A percentile compares a stretch with the other conserved stretches of the same genome.
These are phyloP conservation scores for Nymphaea thermarum DNA, from an alignment of 164 flowering plant species.

Conservation along the genomic window DNA sequence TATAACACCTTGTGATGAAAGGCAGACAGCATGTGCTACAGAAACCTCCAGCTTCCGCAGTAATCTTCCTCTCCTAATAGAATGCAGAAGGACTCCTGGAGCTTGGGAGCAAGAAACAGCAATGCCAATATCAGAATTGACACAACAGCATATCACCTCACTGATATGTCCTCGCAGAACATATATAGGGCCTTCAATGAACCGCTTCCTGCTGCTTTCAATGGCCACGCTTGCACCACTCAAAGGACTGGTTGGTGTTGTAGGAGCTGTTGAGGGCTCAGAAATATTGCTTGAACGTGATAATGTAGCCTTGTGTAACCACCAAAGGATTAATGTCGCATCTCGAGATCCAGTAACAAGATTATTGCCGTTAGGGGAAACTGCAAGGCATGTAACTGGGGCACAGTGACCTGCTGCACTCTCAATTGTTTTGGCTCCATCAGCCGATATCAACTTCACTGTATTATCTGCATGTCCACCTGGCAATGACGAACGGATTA, in stretches of 20 bases:
- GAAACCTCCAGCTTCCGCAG: slow-evolving; percentile 52
- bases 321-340: slow-evolving; percentile 82
- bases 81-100: slow-evolving; percentile 77
- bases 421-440: slow-evolving; percentile 93
- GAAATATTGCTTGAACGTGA: slow-evolving; percentile 33
- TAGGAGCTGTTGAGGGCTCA: slow-evolving; percentile 34
- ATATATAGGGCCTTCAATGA: slow-evolving; percentile 88
- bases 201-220: slow-evolving; percentile 43
- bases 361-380: slow-evolving; percentile 69
- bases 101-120: slow-evolving; percentile 69
- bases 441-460: slow-evolving; percentile 68
- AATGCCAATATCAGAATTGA: slow-evolving; percentile 75
- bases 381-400: slow-evolving; percentile 84
- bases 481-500: slow-evolving; percentile 8
- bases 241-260: slow-evolving; percentile 29
- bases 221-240: slow-evolving; percentile 25
- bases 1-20: slow-evolving; percentile 69
- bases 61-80: slow-evolving; percentile 75
- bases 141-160: slow-evolving; percentile 70
- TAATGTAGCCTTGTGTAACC: slow-evolving; percentile 38
- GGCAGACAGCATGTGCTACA: slow-evolving; percentile 65
- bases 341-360: slow-evolving; percentile 94
- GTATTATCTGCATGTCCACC: slow-evolving; percentile 97
- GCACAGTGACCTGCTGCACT: slow-evolving; percentile 85
- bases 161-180: slow-evolving; percentile 77